These are phyloP conservation scores for Termitomyces sp. DNA, from an alignment of 768 basidiomycete genomes.

Conservation along the genomic window DNA sequence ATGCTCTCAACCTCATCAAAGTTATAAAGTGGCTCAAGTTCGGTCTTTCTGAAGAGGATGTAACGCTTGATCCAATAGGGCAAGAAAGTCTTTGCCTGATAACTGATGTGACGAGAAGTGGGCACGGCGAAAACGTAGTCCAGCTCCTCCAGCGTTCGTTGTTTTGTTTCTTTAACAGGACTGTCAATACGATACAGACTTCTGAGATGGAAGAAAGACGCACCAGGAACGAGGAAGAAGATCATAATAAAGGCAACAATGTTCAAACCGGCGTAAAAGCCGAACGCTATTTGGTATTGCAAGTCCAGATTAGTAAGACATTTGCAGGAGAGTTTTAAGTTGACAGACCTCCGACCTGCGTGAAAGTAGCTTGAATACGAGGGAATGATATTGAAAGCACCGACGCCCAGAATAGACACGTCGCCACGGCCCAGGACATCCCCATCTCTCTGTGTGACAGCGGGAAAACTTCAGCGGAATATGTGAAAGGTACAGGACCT, in stretches of 20 bases:
- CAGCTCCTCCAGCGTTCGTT: slow-evolving; percentile 44
- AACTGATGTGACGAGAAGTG: slow-evolving; percentile 34
- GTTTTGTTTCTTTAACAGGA: slow-evolving; percentile 39
- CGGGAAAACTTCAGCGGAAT: slow-evolving; percentile 91
- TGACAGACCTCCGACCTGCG: slow-evolving; percentile 27
- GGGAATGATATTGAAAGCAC: slow-evolving; percentile 59
- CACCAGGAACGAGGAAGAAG: slow-evolving; percentile 49
- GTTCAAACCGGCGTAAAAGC: slow-evolving; percentile 51
- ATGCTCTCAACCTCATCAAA: slow-evolving; percentile 44
- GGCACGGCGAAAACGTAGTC: slow-evolving; percentile 51
- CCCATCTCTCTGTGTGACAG: slow-evolving; percentile 71
- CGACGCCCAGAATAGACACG: slow-evolving; percentile 45
- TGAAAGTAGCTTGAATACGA: slow-evolving; percentile 41
- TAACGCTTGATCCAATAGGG: slow-evolving; percentile 48
- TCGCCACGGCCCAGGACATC: slow-evolving; percentile 52
- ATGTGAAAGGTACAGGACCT: slow-evolving; percentile 87
- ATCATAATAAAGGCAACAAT: slow-evolving; percentile 47
- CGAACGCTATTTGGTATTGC: slow-evolving; percentile 33
- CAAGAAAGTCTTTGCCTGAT: slow-evolving; percentile 38
- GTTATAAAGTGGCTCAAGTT: slow-evolving; percentile 43
- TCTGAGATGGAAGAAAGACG: slow-evolving; percentile 12
- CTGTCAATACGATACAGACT: neutral
- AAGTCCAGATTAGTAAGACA: neutral
- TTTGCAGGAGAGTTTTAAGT: neutral
- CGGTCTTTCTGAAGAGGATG: slow-evolving; percentile 31